A percentile compares a stretch with the other conserved stretches of the same genome.
phyloP scores from a whole-genome alignment of 495 filamentous ascomycete species.

The Hypoxylon fragiforme region DNA sequence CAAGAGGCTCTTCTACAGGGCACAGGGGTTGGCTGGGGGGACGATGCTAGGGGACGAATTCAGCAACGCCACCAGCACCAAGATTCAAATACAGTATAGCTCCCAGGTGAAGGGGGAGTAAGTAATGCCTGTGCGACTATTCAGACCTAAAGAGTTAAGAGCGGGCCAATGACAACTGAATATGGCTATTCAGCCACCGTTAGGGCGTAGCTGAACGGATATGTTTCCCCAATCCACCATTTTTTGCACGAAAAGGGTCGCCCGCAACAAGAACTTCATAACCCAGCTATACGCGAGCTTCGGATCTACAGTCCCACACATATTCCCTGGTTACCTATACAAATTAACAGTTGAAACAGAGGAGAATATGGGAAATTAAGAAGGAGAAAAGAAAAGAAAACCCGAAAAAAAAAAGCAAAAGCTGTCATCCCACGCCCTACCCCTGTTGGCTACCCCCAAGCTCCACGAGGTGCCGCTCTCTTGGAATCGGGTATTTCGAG shows the following conservation, averaged over 20 bases:
- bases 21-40: constrained; percentile 20
- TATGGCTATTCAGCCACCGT: constrained; percentile 29
- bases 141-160: constrained; percentile 25
- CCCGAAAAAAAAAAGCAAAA: constrained; percentile 8
- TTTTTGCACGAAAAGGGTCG: constrained; percentile 5
- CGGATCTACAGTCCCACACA: constrained; percentile 29
- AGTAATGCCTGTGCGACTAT: constrained; percentile 28
- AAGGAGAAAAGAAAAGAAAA: constrained; percentile 1
- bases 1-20: constrained; percentile 25
- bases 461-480: constrained; percentile 16
- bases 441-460: constrained; percentile 15
- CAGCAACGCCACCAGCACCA: constrained; percentile 37
- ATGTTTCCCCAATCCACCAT: constrained; percentile 16
- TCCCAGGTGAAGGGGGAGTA: constrained; percentile 35
- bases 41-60: constrained; percentile 21
- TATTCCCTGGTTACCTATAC: constrained; percentile 1
- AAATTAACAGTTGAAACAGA: constrained; percentile 10
- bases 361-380: background rate
- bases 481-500: constrained; percentile 18
- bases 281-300: constrained; percentile 9
- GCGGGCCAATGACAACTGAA: constrained; percentile 22
- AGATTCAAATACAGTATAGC: constrained; percentile 34
- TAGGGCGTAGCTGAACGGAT: constrained; percentile 37
- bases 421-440: constrained; percentile 13
- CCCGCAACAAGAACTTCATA: constrained; percentile 17